Conservation (phyloP, 2,329 filamentous ascomycete genomes). For the Didymella pinodella region DNA sequence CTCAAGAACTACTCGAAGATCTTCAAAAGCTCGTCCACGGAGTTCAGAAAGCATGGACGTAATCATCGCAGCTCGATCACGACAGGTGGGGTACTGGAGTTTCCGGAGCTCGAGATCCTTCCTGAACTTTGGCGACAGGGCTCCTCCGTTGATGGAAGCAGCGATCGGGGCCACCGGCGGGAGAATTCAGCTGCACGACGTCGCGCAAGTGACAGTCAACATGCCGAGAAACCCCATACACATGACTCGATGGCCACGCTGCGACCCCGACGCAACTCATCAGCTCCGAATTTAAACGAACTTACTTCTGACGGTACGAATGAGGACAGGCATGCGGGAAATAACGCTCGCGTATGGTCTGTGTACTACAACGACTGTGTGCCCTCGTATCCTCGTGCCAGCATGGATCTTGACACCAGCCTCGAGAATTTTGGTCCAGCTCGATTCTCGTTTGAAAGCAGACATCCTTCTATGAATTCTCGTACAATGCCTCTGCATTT, state of each 20-base stretch:
- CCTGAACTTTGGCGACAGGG: constrained; percentile 46
- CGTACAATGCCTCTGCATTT: constrained; percentile 25
- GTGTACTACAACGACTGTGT: constrained; percentile 49
- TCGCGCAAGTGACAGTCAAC: constrained; percentile 16
- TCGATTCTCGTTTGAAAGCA: constrained; percentile 34
- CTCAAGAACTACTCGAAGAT: constrained; percentile 56
- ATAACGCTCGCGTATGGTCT: constrained; percentile 45
- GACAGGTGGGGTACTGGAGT: constrained; percentile 53
- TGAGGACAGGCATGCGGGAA: constrained; percentile 21
- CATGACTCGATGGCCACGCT: constrained; percentile 38
- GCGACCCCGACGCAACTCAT: constrained; percentile 35
- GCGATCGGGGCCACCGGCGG: not conserved
- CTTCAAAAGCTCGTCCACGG: constrained; percentile 52
- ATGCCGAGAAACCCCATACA: constrained; percentile 24
- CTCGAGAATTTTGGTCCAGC: constrained; percentile 27
- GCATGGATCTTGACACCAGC: constrained; percentile 26
- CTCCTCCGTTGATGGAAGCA: constrained; percentile 18
- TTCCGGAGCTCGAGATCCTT: constrained; percentile 59
- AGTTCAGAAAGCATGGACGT: constrained; percentile 50
- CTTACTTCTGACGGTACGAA: constrained; percentile 23
- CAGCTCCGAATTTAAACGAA: constrained; percentile 30
- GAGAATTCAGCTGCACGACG: constrained; percentile 1
- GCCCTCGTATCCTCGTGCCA: constrained; percentile 37
- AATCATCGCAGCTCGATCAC: constrained; percentile 56
- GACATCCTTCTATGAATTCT: constrained; percentile 24